Evolutionary conservation across 352 stramenopile genomes (phyloP), one percentile per base, ranked within the genome.

Genomic region (Pythium phragmitis): DNA sequence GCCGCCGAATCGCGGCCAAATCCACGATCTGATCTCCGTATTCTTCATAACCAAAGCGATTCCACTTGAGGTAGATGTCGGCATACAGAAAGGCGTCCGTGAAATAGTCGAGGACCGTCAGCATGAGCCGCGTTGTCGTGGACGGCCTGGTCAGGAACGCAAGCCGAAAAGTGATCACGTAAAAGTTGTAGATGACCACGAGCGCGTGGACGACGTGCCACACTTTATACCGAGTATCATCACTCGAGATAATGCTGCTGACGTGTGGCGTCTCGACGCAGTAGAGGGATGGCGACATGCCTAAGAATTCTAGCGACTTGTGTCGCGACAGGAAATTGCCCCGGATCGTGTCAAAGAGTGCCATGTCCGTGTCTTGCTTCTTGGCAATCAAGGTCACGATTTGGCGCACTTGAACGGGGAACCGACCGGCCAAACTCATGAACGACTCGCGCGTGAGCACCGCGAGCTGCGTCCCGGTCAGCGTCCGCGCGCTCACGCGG

Each of bases 191-290:
- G 8, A 73, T 14, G 48, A 89, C 49, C 19, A 89, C 73, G 12
- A 72, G 28, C 1, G 69, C 70, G 50, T 84, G 74, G 14, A 59
- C 45, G 28, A 76, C 69, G 46, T 79, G 75, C 82, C 82, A 89
- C 3, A 36, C 28, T 2, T 42, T 52, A 39, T 60, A 62, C 9
- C 42, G 28, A 16, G 39, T 33, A 21, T 12, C 34, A 16, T 62
- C 42, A 17, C 51, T 37, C 1, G 52, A 56, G 43, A 61, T 62
- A 16, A 62, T 52, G 52, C 57, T 61, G 60, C 62, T 59, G 6
- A 67, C 60, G 12, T 57, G 51, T 1, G 37, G 42, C 52, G 57
- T 67, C 43, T 46, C 57, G 17, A 62, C 60, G n/a, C 41, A 56
- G 45, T 67, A 67, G 21, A 67, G 52, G 21, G 60, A 67, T 11